phyloP scores from a whole-genome alignment of 257 asterid genomes.

The Solanum appendiculatum region DNA sequence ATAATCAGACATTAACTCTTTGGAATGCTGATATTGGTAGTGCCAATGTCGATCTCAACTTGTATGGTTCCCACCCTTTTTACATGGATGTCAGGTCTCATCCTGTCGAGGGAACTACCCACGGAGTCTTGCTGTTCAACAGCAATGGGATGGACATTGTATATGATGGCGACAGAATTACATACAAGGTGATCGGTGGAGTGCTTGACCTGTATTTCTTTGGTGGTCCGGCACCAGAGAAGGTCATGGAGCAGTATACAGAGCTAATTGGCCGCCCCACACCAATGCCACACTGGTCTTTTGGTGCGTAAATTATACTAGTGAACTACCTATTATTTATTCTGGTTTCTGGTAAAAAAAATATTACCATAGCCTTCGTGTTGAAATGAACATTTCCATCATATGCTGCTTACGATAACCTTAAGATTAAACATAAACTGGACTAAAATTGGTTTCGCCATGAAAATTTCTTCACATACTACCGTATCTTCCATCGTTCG shows the following conservation, averaged over 20 bases:
- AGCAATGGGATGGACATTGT: conserved; percentile 20
- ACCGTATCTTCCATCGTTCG: no score
- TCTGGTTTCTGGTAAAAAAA: neutral
- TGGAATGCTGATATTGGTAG: conserved; percentile 78
- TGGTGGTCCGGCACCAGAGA: conserved; percentile 6
- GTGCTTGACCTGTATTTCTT: conserved; percentile 13
- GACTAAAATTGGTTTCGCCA: no score
- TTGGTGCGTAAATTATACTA: conserved; percentile 1
- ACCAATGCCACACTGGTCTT: conserved; percentile 23
- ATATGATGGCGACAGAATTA: conserved; percentile 7
- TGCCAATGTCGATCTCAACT: conserved; percentile 38
- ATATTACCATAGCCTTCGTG: no score
- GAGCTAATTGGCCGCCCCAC: conserved; percentile 18
- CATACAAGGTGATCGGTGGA: conserved; percentile 18
- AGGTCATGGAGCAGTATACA: conserved; percentile 19
- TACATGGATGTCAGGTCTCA: conserved; percentile 21
- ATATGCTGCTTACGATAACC: no score
- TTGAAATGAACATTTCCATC: no score
- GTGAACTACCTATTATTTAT: neutral
- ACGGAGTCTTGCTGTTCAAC: conserved; percentile 16
- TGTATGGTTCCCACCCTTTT: conserved; percentile 80
- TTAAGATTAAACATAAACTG: no score
- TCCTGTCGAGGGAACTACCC: neutral
- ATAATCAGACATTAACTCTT: conserved; percentile 50
- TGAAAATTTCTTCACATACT: no score